Percentiles rank a stretch among this genome's conserved stretches.
Conservation (phyloP, 768 basidiomycete genomes). For the Coprinopsis cinerea region DNA sequence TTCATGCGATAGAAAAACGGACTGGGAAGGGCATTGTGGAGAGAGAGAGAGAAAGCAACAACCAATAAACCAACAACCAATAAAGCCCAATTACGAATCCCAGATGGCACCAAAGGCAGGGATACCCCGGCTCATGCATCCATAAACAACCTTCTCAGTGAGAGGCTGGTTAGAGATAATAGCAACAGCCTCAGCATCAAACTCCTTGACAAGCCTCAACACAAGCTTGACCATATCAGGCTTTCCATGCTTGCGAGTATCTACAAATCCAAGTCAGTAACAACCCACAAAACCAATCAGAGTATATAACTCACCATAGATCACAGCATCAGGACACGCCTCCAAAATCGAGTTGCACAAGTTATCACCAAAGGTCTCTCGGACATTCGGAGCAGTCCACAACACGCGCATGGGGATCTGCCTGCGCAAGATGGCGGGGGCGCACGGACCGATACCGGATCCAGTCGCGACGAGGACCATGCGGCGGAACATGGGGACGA, state of each 20-base stretch:
- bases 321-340: conserved; percentile 32
- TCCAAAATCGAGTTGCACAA: conserved; percentile 33
- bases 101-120: conserved; percentile 38
- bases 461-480: conserved; percentile 52
- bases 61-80: too few species aligned
- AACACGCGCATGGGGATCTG: conserved; percentile 31
- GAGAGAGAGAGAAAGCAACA: too few species aligned
- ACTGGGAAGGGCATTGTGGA: too few species aligned
- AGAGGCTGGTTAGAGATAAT: conserved; percentile 37
- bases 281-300: background rate
- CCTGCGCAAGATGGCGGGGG: conserved; percentile 29
- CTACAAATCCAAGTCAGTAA: conserved; percentile 12
- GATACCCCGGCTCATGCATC: conserved; percentile 34
- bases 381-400: conserved; percentile 37
- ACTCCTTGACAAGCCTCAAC: conserved; percentile 30
- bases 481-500: conserved; percentile 43
- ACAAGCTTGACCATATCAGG: conserved; percentile 37
- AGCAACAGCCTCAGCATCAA: conserved; percentile 35
- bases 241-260: conserved; percentile 31
- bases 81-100: conserved; percentile 31
- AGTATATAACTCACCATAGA: conserved; percentile 20
- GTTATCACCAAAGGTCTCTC: conserved; percentile 34
- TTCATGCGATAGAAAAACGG: too few species aligned
- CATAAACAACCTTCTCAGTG: conserved; percentile 35
- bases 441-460: conserved; percentile 45